These are phyloP conservation scores for Aureobasidium sp. DNA, from an alignment of 2,329 filamentous ascomycete species.

Conservation along the genomic window DNA sequence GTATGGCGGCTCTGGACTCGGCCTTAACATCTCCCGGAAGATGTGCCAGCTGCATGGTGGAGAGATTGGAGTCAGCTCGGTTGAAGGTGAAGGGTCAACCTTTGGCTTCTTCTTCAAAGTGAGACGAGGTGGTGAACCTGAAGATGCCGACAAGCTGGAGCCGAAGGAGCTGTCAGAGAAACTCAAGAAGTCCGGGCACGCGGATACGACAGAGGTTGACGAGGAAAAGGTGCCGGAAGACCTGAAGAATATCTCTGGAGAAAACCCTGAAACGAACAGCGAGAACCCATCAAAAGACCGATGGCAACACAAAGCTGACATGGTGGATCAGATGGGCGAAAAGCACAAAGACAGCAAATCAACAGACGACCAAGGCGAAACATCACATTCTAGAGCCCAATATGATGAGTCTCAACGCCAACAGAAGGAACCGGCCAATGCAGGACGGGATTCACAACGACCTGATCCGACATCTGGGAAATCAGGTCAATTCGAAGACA, in stretches of 20 bases:
- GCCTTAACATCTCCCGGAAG: slow-evolving; percentile 41
- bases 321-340: neutral
- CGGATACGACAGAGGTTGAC: slow-evolving; percentile 14
- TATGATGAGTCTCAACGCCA: neutral
- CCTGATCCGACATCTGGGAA: neutral
- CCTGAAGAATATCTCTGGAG: slow-evolving; percentile 23
- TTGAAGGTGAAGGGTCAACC: slow-evolving; percentile 31
- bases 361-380: neutral
- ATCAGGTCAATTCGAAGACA: neutral
- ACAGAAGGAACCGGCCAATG: slow-evolving; percentile 1
- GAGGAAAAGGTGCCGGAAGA: slow-evolving; percentile 18
- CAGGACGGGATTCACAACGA: neutral
- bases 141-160: slow-evolving; percentile 19
- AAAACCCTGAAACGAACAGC: neutral
- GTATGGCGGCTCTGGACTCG: slow-evolving; percentile 36
- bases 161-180: slow-evolving; percentile 8
- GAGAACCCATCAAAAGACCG: neutral
- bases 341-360: neutral
- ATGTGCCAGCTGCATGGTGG: slow-evolving; percentile 39
- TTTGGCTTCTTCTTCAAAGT: slow-evolving; percentile 40
- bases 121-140: slow-evolving; percentile 27
- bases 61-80: slow-evolving; percentile 39
- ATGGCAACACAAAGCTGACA: slow-evolving; percentile 6
- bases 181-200: neutral
- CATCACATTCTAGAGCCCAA: neutral